These are phyloP conservation scores for Trichoderma atrobrunneum DNA, from an alignment of 2,329 filamentous ascomycete species.

Conservation along the genomic window DNA sequence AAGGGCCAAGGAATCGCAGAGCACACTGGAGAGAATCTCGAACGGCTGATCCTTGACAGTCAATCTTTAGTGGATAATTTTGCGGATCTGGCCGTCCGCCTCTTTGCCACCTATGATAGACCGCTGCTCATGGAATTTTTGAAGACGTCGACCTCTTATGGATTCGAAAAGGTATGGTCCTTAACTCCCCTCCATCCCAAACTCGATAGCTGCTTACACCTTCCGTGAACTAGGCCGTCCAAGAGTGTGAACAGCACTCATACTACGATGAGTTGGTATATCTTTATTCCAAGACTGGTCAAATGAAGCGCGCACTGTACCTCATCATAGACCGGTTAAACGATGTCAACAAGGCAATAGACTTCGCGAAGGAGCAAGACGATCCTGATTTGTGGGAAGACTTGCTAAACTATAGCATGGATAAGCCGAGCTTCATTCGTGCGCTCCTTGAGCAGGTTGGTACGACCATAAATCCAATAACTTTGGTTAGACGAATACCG, in stretches of 20 bases:
- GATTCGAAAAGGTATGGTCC: constrained; percentile 65
- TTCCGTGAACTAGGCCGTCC: constrained; percentile 50
- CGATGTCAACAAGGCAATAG: constrained; percentile 88
- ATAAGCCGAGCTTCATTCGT: constrained; percentile 92
- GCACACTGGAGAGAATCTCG: constrained; percentile 51
- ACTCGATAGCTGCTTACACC: constrained; percentile 14
- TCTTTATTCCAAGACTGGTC: constrained; percentile 89
- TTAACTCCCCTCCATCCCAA: constrained; percentile 8
- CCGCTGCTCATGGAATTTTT: constrained; percentile 82
- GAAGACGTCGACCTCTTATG: constrained; percentile 79
- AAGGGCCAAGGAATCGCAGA: constrained; percentile 64
- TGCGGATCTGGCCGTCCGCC: constrained; percentile 78
- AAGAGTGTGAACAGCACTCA: constrained; percentile 74
- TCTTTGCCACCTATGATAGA: constrained; percentile 84
- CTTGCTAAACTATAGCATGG: constrained; percentile 92
- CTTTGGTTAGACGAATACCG: constrained; percentile 83
- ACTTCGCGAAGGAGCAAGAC: constrained; percentile 90
- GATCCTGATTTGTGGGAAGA: constrained; percentile 95
- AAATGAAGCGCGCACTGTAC: constrained; percentile 86
- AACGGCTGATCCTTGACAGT: constrained; percentile 57
- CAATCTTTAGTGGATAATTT: constrained; percentile 76
- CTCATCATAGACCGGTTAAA: constrained; percentile 92
- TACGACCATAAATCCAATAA: constrained; percentile 88
- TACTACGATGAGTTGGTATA: constrained; percentile 95
- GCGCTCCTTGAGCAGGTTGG: constrained; percentile 91